These are phyloP conservation scores for Magnolia changhungtana DNA, from an alignment of 164 flowering plant species.

Conservation along the genomic window DNA sequence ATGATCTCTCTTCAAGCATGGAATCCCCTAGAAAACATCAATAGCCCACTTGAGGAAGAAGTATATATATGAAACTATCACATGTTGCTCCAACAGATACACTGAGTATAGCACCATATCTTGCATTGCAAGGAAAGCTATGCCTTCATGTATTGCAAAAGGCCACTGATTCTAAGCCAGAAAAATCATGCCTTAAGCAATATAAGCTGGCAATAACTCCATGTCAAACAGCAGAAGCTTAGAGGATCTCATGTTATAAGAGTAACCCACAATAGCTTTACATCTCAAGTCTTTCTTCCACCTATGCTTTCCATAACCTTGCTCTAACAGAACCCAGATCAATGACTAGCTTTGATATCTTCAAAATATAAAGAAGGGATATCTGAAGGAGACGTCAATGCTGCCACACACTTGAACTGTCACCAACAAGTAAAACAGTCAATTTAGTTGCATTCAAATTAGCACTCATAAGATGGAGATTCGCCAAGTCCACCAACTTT, in stretches of 20 bases:
- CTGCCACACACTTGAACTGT: conserved; percentile 61
- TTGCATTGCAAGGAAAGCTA: not conserved
- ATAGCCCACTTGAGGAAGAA: not conserved
- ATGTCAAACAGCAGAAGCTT: not conserved
- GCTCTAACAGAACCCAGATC: not conserved
- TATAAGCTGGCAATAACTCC: not conserved
- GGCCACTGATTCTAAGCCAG: not conserved
- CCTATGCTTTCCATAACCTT: not conserved
- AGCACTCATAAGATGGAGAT: not conserved
- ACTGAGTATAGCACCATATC: not conserved
- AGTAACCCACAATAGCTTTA: not conserved
- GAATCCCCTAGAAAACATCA: not conserved
- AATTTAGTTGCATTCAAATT: not conserved
- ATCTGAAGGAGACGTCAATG: conserved; percentile 36
- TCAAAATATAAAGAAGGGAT: conserved; percentile 49
- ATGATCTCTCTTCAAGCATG: not conserved
- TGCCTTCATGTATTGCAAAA: not conserved
- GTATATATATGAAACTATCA: not conserved
- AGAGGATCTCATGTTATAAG: not conserved
- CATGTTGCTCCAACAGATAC: not conserved
- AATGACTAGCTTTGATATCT: conserved; percentile 18
- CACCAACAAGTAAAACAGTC: not conserved
- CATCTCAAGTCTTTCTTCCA: not conserved
- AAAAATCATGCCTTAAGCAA: not conserved
- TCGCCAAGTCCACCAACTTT: not conserved